phyloP scores from a whole-genome alignment of 73 alveolate genomes.

The Paramecium sonneborni region DNA sequence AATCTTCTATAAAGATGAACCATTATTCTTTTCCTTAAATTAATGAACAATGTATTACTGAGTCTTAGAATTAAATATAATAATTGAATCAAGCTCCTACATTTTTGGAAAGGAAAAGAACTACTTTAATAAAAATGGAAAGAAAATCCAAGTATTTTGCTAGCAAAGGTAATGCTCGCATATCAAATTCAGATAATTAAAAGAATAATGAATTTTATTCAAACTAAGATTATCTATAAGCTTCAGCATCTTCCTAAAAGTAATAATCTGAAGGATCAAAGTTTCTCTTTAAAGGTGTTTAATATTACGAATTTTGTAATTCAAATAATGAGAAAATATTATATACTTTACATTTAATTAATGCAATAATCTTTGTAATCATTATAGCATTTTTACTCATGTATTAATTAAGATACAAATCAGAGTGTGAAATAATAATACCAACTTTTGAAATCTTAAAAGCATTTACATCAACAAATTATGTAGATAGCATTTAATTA shows the following conservation, averaged over 20 bases:
- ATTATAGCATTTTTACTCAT: not conserved
- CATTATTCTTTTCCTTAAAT: not conserved
- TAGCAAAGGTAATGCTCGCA: not conserved
- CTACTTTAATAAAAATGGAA: not conserved
- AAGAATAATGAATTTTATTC: not conserved
- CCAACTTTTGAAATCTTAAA: constrained; percentile 7
- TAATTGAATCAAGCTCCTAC: not conserved
- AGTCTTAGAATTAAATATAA: not conserved
- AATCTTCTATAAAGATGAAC: not conserved
- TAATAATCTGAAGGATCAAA: not conserved
- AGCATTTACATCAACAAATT: constrained; percentile 5
- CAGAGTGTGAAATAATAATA: not conserved
- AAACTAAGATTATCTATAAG: not conserved
- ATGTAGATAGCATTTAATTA: not conserved
- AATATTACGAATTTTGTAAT: not conserved
- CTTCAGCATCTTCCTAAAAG: not conserved
- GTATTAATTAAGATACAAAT: not conserved
- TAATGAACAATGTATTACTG: not conserved
- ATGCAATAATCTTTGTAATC: not conserved
- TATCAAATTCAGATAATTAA: not conserved
- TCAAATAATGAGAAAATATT: not conserved
- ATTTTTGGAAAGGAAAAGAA: not conserved
- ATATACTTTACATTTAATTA: not conserved
- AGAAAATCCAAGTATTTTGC: not conserved
- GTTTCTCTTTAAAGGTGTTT: not conserved